Evolutionary conservation across 805 yeast genomes (phyloP).

Genomic region (Saturnispora saitoi): DNA sequence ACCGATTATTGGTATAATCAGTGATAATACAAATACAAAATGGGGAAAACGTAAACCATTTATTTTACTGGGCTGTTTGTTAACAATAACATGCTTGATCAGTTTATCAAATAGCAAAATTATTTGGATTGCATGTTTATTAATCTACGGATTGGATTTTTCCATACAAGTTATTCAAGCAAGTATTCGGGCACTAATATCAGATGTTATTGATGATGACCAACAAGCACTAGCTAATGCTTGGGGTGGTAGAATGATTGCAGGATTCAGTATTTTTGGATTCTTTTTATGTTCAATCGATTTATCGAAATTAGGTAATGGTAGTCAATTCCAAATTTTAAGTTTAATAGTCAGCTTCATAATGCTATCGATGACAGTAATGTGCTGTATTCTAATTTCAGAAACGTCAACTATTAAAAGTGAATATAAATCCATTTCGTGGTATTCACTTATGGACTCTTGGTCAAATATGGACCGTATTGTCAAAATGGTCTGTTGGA

Average conservation of each 20-base stretch:
- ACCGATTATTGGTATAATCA: slow-evolving; percentile 51
- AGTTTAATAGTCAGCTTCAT: slow-evolving; percentile 35
- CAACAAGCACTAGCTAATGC: slow-evolving; percentile 56
- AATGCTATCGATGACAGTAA: slow-evolving; percentile 32
- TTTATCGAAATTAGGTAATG: slow-evolving; percentile 36
- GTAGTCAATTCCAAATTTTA: slow-evolving; percentile 44
- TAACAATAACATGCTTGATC: slow-evolving; percentile 38
- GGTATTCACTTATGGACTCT: not conserved
- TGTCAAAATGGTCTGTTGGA: slow-evolving; percentile 38
- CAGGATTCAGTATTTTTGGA: slow-evolving; percentile 50
- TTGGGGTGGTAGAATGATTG: slow-evolving; percentile 60
- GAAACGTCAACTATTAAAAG: slow-evolving; percentile 34
- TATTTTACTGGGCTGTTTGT: slow-evolving; percentile 44
- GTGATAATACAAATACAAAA: slow-evolving; percentile 39
- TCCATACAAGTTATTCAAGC: slow-evolving; percentile 55
- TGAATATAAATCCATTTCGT: not conserved
- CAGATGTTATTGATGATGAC: slow-evolving; percentile 47
- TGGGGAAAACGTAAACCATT: slow-evolving; percentile 51
- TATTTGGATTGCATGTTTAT: slow-evolving; percentile 43
- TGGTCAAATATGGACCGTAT: slow-evolving; percentile 26
- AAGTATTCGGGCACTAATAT: slow-evolving; percentile 50
- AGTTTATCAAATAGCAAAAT: slow-evolving; percentile 39
- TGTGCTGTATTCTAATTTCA: slow-evolving; percentile 33
- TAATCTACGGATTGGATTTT: slow-evolving; percentile 47
- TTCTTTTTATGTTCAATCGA: slow-evolving; percentile 45